Base-by-base conservation (phyloP, 164 flowering plant species). In the Santalum album region DNA sequence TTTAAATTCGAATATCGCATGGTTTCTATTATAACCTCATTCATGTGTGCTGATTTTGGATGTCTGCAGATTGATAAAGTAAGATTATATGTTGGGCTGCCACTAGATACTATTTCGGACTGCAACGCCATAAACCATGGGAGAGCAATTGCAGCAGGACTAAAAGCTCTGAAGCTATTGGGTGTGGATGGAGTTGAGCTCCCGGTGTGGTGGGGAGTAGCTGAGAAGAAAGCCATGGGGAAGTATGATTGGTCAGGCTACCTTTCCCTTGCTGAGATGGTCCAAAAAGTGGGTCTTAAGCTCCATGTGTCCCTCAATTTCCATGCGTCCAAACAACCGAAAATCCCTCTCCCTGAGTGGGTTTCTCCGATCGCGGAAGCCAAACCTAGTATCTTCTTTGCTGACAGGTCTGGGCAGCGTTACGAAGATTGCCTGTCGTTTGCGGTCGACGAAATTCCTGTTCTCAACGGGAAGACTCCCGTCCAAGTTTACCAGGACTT, bases 121-220 rank as follows among this genome's bases (percentile, higher is more conserved):
- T 68, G 80, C 74, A 70, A 76, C 39, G 40, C 73, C 16, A 51
- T 85, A 53, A 83, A 78, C 65, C 86, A 83, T 57, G 70, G 68
- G 0, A 82, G 68, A 66, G 99, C 99, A 6, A 80, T 92, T 21
- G 72, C 72, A 15, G 89, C 76, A 0, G 96, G 99, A 1, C 57
- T 92, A 11, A 89, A 75, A 65, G 96, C 96, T 9, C 56, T 92
- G 78, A 92, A 89, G 69, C 75, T 92, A 7, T 68, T 92, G 61
- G 99, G 96, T 0, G 86, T 86, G 32, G 89, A 84, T 53, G 99
- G 99, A n/a, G 91, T 92, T 35, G 95, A 85, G 66, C 62, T 92
- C 36, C 90, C 99, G 0, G 63, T 92, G 12, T 92, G 87, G 89
- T 92, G 99, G 99, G 99, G 96, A 17, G 42, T 83, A 21, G 95